Percentiles rank a stretch among this genome's conserved stretches.
These are phyloP conservation scores for Capronia epimyces DNA, from an alignment of 2,329 filamentous ascomycete species.

Conservation along the genomic window DNA sequence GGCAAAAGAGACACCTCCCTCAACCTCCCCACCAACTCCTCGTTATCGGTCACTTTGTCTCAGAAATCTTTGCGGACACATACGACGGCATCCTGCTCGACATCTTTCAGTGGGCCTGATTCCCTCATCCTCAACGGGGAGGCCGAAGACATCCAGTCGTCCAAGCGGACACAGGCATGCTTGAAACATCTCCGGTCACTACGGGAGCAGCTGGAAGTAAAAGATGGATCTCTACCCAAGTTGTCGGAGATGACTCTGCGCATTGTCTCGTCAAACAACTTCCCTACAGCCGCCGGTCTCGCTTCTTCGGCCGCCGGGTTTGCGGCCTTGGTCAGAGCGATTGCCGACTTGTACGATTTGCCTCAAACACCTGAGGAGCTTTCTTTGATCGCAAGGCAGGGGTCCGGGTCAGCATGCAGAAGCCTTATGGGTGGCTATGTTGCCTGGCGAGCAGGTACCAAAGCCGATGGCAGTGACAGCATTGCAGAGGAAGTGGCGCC, in stretches of 20 bases:
- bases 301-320: slow-evolving; percentile 53
- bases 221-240: slow-evolving; percentile 70
- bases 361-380: slow-evolving; percentile 75
- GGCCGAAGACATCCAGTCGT: slow-evolving; percentile 70
- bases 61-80: slow-evolving; percentile 91
- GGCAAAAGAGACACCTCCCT: slow-evolving; percentile 90
- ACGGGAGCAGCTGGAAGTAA: slow-evolving; percentile 67
- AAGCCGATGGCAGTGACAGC: slow-evolving; percentile 76
- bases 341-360: slow-evolving; percentile 87
- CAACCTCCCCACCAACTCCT: slow-evolving; percentile 97
- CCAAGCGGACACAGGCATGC: slow-evolving; percentile 88
- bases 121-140: slow-evolving; percentile 78
- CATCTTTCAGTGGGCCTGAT: slow-evolving; percentile 59
- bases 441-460: slow-evolving; percentile 78
- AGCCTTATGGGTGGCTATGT: slow-evolving; percentile 85
- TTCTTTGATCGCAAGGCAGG: slow-evolving; percentile 83
- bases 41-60: slow-evolving; percentile 91
- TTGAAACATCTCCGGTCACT: slow-evolving; percentile 77
- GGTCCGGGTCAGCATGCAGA: slow-evolving; percentile 89
- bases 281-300: slow-evolving; percentile 92
- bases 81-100: slow-evolving; percentile 88
- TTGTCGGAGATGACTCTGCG: slow-evolving; percentile 71
- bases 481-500: slow-evolving; percentile 82
- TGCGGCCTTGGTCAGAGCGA: slow-evolving; percentile 62
- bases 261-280: slow-evolving; percentile 96